Evolutionary conservation across 2,329 filamentous ascomycete species (phyloP).

Genomic region (Fusarium piperis): DNA sequence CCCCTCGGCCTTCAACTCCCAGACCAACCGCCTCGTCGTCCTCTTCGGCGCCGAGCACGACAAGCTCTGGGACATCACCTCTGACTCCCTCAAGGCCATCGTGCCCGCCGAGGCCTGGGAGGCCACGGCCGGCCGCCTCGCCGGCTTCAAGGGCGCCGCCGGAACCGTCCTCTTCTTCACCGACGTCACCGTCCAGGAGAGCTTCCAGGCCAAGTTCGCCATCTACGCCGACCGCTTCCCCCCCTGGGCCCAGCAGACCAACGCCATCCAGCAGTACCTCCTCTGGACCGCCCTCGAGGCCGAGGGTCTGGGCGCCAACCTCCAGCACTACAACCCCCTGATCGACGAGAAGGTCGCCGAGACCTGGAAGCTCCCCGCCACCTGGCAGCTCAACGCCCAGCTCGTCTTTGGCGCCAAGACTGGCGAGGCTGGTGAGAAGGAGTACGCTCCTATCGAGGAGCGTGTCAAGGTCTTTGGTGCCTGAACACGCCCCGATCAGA

Average conservation of each 20-base stretch:
- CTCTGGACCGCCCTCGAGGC: slow-evolving; percentile 85
- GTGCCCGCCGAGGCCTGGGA: slow-evolving; percentile 73
- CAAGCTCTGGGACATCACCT: slow-evolving; percentile 83
- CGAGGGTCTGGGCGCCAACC: slow-evolving; percentile 86
- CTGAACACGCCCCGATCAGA: slow-evolving; percentile 41
- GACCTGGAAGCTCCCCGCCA: slow-evolving; percentile 74
- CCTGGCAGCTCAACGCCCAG: slow-evolving; percentile 84
- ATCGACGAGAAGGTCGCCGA: slow-evolving; percentile 76
- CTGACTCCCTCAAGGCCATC: slow-evolving; percentile 60
- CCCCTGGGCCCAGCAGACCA: slow-evolving; percentile 78
- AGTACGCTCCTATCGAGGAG: slow-evolving; percentile 71
- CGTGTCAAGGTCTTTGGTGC: slow-evolving; percentile 72
- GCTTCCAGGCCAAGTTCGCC: slow-evolving; percentile 74
- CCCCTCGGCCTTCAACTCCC: slow-evolving; percentile 89
- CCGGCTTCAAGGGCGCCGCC: slow-evolving; percentile 74
- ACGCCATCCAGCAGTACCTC: slow-evolving; percentile 81
- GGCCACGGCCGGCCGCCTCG: slow-evolving; percentile 56
- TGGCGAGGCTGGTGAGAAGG: slow-evolving; percentile 69
- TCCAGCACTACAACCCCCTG: slow-evolving; percentile 94
- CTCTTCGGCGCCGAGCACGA: slow-evolving; percentile 86
- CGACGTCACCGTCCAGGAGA: slow-evolving; percentile 74
- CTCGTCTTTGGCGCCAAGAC: slow-evolving; percentile 80
- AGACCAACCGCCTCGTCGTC: slow-evolving; percentile 81
- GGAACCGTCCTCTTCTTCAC: slow-evolving; percentile 91
- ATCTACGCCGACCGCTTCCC: slow-evolving; percentile 84